Evolutionary conservation across 495 filamentous ascomycete genomes (phyloP).

Genomic region (Neurospora tetrasperma): DNA sequence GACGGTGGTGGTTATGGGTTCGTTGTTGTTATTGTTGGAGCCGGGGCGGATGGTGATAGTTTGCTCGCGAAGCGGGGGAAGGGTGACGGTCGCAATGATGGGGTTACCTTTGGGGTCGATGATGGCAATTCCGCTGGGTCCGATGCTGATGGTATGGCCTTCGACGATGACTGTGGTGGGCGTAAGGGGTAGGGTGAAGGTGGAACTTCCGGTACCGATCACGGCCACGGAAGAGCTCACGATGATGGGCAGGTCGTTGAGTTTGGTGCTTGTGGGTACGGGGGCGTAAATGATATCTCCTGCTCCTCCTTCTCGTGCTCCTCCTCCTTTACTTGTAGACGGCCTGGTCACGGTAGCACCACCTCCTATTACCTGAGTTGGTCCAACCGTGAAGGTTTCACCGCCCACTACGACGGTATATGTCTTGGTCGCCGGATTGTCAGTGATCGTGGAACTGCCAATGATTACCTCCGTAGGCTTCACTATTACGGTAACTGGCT

Average conservation of each 20-base stretch:
- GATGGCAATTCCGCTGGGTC: slow-evolving; percentile 33
- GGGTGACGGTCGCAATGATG: slow-evolving; percentile 9
- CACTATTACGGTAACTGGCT: slow-evolving; percentile 27
- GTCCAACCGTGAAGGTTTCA: slow-evolving; percentile 34
- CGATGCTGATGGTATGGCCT: slow-evolving; percentile 39
- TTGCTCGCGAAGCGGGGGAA: slow-evolving; percentile 26
- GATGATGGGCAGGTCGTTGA: slow-evolving; percentile 32
- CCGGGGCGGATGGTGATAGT: slow-evolving; percentile 37
- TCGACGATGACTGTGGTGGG: slow-evolving; percentile 13
- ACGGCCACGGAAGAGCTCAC: slow-evolving; percentile 32
- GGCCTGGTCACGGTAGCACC: slow-evolving; percentile 32
- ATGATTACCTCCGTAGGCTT: slow-evolving; percentile 34
- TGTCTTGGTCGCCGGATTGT: slow-evolving; percentile 24
- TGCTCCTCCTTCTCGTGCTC: not conserved
- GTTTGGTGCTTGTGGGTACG: slow-evolving; percentile 24
- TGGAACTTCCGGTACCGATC: slow-evolving; percentile 29
- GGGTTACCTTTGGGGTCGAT: slow-evolving; percentile 16
- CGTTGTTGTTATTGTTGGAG: slow-evolving; percentile 22
- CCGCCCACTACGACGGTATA: slow-evolving; percentile 29
- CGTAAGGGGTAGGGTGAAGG: slow-evolving; percentile 29
- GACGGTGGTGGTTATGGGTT: slow-evolving; percentile 33
- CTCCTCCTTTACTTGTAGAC: slow-evolving; percentile 1
- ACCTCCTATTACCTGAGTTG: slow-evolving; percentile 29
- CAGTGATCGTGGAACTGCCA: slow-evolving; percentile 29
- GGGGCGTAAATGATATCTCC: slow-evolving; percentile 17